Evolutionary conservation across 495 filamentous ascomycete species (phyloP), one percentile per base, ranked within the genome.

Genomic region (Tuber aestivum): DNA sequence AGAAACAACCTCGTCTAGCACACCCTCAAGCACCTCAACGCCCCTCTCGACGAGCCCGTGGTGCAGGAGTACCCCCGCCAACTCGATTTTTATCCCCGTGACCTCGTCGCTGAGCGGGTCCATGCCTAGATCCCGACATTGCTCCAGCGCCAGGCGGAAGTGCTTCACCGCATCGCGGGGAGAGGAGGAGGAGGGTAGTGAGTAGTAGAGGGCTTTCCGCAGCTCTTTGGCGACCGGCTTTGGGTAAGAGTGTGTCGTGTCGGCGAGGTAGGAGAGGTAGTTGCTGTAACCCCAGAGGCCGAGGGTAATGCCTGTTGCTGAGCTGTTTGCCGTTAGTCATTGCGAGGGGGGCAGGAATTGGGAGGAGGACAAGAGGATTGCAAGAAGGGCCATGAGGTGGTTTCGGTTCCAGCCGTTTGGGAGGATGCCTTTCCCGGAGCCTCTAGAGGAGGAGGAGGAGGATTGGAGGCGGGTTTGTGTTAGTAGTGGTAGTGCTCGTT

Each of bases 91-190:
- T 32, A 99, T 88, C 0, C 95, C 95, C 70, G 97, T 85, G 21
- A 97, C 89, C 80, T 97, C 95, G 75, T 97, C 92, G 4, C 91
- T 92, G 79, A 93, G 95, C 4, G 92, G 92, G 83, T 97, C 92
- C 85, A 99, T 90, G 0, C 89, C 88, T 65, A 91, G 78, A 81
- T 94, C 89, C 32, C 88, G 83, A 48, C 92, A 93, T 23, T 90
- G 86, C 76, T 87, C 85, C 65, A 98, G 83, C 3, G 95, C 95
- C 70, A 90, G 86, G 75, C 89, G 89, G 83, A 97, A 98, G 84
- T 93, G 91, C 73, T 92, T 91, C 56, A 96, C 84, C 3, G 95
- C 94, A 70, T 89, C 86, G 70, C 88, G 84, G n/a, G 91, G 89
- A 32, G 56, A 65, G 56, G 56, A 65, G 65, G 95, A 89, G 14